A percentile compares a stretch with the other conserved stretches of the same genome.
Conservation (phyloP, 2,329 filamentous ascomycete genomes). For the Ophiostoma ulmi region DNA sequence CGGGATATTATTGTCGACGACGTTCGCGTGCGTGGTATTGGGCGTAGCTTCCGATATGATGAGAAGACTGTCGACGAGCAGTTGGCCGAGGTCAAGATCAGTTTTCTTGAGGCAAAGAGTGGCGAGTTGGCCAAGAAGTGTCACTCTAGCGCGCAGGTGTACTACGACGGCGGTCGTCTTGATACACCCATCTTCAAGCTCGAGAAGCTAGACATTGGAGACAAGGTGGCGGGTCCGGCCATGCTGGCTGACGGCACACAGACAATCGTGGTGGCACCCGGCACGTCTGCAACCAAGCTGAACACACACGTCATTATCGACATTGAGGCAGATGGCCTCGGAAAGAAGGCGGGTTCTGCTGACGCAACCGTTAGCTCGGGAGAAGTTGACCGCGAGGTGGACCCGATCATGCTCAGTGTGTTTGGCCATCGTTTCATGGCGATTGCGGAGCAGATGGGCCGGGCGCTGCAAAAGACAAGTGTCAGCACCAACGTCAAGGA, state of each 20-base stretch:
- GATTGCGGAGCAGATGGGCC: constrained; percentile 25
- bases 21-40: constrained; percentile 72
- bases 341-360: constrained; percentile 29
- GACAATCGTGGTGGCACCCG: constrained; percentile 84
- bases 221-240: constrained; percentile 71
- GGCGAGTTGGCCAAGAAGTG: constrained; percentile 41
- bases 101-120: constrained; percentile 46
- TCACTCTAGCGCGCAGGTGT: constrained; percentile 65
- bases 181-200: constrained; percentile 81
- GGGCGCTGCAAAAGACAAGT: constrained; percentile 22
- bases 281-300: constrained; percentile 69
- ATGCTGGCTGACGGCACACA: constrained; percentile 85
- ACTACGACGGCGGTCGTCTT: constrained; percentile 74
- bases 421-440: constrained; percentile 25
- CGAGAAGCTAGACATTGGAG: constrained; percentile 65
- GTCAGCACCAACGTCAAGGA: constrained; percentile 25
- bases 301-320: constrained; percentile 88
- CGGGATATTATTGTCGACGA: constrained; percentile 74
- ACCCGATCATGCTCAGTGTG: constrained; percentile 46
- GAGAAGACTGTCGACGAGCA: constrained; percentile 83
- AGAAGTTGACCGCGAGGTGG: constrained; percentile 76
- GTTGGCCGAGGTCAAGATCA: constrained; percentile 61
- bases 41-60: constrained; percentile 74
- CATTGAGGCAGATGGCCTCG: constrained; percentile 46
- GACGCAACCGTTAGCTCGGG: constrained; percentile 66